Evolutionary conservation across 2,329 filamentous ascomycete genomes (phyloP).

Genomic region (Cucurbitaria berberidis): DNA sequence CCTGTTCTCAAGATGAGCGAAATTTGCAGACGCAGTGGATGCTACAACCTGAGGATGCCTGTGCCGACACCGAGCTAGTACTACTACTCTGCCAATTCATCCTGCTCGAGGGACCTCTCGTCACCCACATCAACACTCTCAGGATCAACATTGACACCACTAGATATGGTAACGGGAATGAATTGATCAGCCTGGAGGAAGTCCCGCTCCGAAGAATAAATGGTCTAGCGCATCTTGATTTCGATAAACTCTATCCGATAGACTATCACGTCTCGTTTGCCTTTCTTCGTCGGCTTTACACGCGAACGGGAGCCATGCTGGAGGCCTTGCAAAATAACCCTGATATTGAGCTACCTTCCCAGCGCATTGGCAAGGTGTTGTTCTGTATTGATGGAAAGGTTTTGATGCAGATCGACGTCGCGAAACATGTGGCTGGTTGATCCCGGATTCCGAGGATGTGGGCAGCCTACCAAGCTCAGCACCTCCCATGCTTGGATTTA

Average conservation of each 20-base stretch:
- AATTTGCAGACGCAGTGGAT: background rate
- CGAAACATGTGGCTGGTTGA: background rate
- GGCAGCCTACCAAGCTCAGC: too few species aligned
- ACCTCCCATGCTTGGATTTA: too few species aligned
- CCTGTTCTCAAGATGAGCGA: constrained; percentile 12
- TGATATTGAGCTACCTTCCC: too few species aligned
- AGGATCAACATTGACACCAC: constrained; percentile 12
- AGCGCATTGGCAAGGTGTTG: background rate
- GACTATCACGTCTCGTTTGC: background rate
- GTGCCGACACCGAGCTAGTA: background rate
- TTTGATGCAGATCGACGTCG: background rate
- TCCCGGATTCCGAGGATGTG: background rate
- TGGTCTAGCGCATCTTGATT: constrained; percentile 14
- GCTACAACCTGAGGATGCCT: background rate
- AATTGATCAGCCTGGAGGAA: constrained; percentile 7
- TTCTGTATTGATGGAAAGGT: background rate
- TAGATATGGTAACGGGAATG: constrained; percentile 5
- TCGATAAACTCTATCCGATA: constrained; percentile 13
- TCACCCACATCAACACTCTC: constrained; percentile 5
- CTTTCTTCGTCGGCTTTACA: background rate
- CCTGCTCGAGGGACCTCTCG: background rate
- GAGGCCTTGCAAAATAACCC: background rate
- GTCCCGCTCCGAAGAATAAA: constrained; percentile 18
- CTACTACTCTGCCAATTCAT: background rate
- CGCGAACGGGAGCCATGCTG: background rate